phyloP scores from a whole-genome alignment of 1,284 basidiomycete species.

The Irpex lacteus region DNA sequence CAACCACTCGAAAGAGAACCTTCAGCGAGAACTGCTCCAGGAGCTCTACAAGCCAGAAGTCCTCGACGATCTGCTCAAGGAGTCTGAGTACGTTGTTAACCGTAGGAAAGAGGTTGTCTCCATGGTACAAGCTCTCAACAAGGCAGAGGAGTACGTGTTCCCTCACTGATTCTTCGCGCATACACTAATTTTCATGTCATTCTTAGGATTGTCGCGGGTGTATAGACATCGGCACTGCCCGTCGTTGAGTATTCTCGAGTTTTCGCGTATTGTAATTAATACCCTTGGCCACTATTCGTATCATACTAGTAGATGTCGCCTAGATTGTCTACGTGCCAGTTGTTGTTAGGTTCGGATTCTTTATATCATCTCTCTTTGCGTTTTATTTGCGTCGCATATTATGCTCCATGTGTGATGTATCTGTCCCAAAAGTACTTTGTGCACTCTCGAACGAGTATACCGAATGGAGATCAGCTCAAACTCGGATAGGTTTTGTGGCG shows the following conservation, averaged over 20 bases:
- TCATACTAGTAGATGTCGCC: background rate
- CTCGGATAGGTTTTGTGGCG: background rate
- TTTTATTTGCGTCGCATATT: background rate
- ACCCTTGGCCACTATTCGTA: slow-evolving; percentile 9
- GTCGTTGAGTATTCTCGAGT: slow-evolving; percentile 13
- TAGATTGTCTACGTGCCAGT: background rate
- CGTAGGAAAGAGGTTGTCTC: slow-evolving; percentile 86
- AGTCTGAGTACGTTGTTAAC: slow-evolving; percentile 82
- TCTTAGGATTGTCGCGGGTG: slow-evolving; percentile 36
- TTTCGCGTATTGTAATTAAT: slow-evolving; percentile 27
- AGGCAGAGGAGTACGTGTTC: slow-evolving; percentile 79
- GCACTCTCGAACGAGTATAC: background rate
- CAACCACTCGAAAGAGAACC: slow-evolving; percentile 87
- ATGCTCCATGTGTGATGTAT: background rate
- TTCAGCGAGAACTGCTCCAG: slow-evolving; percentile 86
- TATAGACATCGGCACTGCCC: slow-evolving; percentile 20
- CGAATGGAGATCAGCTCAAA: background rate
- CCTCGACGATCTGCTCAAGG: slow-evolving; percentile 89
- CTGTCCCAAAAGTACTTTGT: background rate
- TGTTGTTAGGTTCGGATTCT: background rate
- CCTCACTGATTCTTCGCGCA: background rate
- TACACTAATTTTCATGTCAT: background rate
- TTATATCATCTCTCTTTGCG: background rate
- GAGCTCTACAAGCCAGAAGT: slow-evolving; percentile 92
- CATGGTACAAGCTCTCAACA: slow-evolving; percentile 88